These are phyloP conservation scores for Magnaporthales sp. DNA, from an alignment of 2,329 filamentous ascomycete species.

Conservation along the genomic window DNA sequence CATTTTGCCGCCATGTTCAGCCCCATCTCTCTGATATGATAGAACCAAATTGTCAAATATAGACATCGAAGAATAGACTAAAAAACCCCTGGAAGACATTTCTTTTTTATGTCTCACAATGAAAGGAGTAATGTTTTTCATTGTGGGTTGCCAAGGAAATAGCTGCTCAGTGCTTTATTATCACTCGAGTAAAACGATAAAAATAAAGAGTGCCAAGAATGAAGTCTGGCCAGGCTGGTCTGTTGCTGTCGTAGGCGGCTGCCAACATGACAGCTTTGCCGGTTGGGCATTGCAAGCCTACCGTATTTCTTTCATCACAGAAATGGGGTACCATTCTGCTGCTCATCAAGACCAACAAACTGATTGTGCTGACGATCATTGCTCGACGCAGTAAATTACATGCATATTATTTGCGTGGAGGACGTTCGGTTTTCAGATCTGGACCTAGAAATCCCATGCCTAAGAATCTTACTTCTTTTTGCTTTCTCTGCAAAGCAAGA, in stretches of 20 bases:
- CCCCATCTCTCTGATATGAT: neutral
- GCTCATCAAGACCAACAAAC: no score
- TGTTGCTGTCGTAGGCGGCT: neutral
- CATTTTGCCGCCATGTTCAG: neutral
- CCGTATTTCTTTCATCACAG: neutral
- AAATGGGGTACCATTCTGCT: neutral
- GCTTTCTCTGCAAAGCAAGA: neutral
- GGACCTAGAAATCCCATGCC: neutral
- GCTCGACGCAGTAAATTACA: neutral
- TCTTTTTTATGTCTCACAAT: neutral
- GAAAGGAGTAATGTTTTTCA: neutral
- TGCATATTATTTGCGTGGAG: neutral
- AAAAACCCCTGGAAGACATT: neutral
- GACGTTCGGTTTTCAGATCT: neutral
- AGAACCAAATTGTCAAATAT: neutral
- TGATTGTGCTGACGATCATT: neutral
- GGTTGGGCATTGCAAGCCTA: neutral
- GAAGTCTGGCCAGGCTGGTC: neutral
- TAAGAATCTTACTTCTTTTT: neutral
- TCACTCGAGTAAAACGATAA: neutral
- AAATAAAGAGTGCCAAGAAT: neutral
- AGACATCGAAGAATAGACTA: neutral
- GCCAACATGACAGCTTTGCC: neutral
- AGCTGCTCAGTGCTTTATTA: no score
- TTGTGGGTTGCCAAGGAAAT: no score